Percentiles rank a stretch among this genome's conserved stretches.
phyloP scores from a whole-genome alignment of 352 stramenopile genomes.

The Phytopythium sindhum region DNA sequence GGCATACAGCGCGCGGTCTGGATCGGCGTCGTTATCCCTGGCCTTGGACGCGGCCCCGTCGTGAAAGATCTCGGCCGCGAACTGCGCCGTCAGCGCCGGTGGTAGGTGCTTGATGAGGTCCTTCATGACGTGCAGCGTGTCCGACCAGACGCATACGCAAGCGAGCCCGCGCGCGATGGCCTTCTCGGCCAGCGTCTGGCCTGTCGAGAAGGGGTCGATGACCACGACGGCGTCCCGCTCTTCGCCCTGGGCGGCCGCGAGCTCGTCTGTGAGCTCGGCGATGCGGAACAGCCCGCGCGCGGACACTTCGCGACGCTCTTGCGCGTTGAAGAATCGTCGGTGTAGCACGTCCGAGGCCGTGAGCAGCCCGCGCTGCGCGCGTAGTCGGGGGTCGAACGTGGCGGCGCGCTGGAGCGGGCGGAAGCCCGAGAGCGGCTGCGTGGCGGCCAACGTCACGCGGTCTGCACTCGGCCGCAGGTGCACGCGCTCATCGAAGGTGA shows the following conservation, averaged over 20 bases:
- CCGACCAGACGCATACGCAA: slow-evolving; percentile 72
- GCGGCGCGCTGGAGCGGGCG: slow-evolving; percentile 69
- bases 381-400: slow-evolving; percentile 75
- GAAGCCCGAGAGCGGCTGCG: slow-evolving; percentile 61
- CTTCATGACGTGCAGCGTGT: slow-evolving; percentile 72
- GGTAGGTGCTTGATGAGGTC: slow-evolving; percentile 72
- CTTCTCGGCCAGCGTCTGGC: slow-evolving; percentile 89
- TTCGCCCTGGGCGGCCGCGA: slow-evolving; percentile 4
- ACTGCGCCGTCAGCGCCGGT: slow-evolving; percentile 42
- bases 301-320: slow-evolving; percentile 43
- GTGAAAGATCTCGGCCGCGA: slow-evolving; percentile 69
- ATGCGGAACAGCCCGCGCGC: slow-evolving; percentile 56
- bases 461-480: slow-evolving; percentile 37
- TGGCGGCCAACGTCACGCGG: slow-evolving; percentile 41
- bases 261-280: slow-evolving; percentile 33
- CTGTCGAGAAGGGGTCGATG: slow-evolving; percentile 95
- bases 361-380: slow-evolving; percentile 48
- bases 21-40: slow-evolving; percentile 16
- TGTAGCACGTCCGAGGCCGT: slow-evolving; percentile 80
- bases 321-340: slow-evolving; percentile 81
- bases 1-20: slow-evolving; percentile 22
- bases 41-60: slow-evolving; percentile 39
- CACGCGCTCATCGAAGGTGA: slow-evolving; percentile 83
- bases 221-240: slow-evolving; percentile 82
- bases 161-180: slow-evolving; percentile 84